Percentiles rank a stretch among this genome's conserved stretches.
These are phyloP conservation scores for Ceratocystis harringtonii DNA, from an alignment of 2,329 filamentous ascomycete genomes.

Conservation along the genomic window DNA sequence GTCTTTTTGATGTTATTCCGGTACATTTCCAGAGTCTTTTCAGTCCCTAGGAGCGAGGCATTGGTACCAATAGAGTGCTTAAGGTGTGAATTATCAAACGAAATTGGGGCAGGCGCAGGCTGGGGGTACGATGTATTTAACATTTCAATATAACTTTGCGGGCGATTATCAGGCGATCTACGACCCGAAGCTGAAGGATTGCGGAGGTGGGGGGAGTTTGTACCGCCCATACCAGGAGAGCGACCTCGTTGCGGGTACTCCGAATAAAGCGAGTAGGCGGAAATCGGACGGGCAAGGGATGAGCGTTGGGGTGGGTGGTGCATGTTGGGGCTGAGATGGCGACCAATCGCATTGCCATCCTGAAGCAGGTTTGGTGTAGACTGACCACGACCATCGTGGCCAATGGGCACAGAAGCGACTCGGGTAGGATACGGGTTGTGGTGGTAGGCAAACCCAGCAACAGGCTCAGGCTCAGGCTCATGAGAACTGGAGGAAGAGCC, in stretches of 20 bases:
- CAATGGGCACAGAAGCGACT: conserved; percentile 30
- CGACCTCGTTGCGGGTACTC: conserved; percentile 52
- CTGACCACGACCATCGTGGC: conserved; percentile 29
- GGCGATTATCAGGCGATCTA: conserved; percentile 40
- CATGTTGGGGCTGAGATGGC: conserved; percentile 47
- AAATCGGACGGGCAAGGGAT: conserved; percentile 54
- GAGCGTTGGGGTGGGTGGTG: conserved; percentile 36
- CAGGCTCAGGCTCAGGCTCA: conserved; percentile 29
- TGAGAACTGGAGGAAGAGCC: conserved; percentile 37
- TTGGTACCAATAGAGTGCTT: conserved; percentile 71
- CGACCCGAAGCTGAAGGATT: conserved; percentile 36
- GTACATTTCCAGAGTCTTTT: conserved; percentile 97
- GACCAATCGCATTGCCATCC: conserved; percentile 33
- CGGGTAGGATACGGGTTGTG: conserved; percentile 37
- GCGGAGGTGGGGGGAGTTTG: conserved; percentile 29
- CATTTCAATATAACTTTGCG: conserved; percentile 42
- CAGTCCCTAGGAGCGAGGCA: conserved; percentile 76
- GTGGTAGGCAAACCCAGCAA: conserved; percentile 48
- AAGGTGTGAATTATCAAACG: conserved; percentile 68
- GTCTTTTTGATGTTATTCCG: conserved; percentile 95
- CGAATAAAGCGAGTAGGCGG: conserved; percentile 59
- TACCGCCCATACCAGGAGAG: conserved; percentile 34
- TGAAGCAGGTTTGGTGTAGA: conserved; percentile 41
- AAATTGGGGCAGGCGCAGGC: conserved; percentile 49
- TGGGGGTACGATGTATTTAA: conserved; percentile 65